phyloP scores from a whole-genome alignment of 31 red algal genomes.

The Porphyra umbilicalis region DNA sequence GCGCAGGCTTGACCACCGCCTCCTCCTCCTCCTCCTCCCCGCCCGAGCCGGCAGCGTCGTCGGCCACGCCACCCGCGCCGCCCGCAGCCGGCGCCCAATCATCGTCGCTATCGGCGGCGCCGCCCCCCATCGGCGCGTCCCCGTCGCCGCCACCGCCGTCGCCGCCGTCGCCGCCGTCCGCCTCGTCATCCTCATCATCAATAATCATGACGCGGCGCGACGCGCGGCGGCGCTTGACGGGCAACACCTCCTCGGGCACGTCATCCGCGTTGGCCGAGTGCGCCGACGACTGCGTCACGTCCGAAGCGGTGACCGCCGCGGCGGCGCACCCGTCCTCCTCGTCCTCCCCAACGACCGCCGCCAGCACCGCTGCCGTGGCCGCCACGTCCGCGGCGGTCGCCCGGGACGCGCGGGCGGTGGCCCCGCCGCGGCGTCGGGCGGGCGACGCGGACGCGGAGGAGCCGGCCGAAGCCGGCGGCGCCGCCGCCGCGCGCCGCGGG shows the following conservation, averaged over 20 bases:
- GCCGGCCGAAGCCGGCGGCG: not conserved
- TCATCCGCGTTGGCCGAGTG: constrained; percentile 2
- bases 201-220: not conserved
- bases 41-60: not conserved
- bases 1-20: not conserved
- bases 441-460: not conserved
- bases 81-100: not conserved
- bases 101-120: not conserved
- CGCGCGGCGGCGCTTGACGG: not conserved
- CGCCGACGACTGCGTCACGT: not conserved
- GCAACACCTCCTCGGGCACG: constrained; percentile 8
- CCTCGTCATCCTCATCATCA: constrained; percentile 4
- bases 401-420: not conserved
- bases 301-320: not conserved
- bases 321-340: constrained; percentile 10
- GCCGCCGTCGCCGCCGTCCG: not conserved
- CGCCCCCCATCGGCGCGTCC: not conserved
- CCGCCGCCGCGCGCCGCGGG: not conserved
- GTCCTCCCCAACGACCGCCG: not conserved
- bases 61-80: not conserved
- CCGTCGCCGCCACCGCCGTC: not conserved
- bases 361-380: not conserved
- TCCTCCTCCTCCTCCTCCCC: not conserved
- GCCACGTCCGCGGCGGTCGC: too few relatives aligned
- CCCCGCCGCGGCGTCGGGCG: not conserved